These are phyloP conservation scores for Emericellopsis cladophorae DNA, from an alignment of 2,329 filamentous ascomycete genomes.

Conservation along the genomic window DNA sequence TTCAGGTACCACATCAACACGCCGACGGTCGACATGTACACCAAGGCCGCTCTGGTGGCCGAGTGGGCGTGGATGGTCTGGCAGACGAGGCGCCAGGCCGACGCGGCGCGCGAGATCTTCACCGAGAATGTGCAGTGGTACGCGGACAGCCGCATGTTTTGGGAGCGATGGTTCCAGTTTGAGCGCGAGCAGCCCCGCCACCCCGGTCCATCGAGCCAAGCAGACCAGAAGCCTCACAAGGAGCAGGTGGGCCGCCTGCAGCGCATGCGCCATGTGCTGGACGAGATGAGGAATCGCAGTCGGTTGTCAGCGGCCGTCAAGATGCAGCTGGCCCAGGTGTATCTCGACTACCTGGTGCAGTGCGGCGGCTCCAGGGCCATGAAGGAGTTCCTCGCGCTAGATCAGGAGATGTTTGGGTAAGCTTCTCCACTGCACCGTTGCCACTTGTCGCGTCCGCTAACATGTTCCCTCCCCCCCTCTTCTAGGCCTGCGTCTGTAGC, in stretches of 20 bases:
- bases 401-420: constrained; percentile 79
- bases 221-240: constrained; percentile 32
- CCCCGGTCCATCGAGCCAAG: too few relatives aligned
- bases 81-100: constrained; percentile 71
- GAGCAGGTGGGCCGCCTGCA: constrained; percentile 58
- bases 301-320: constrained; percentile 54
- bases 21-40: constrained; percentile 57
- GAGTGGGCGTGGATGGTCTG: constrained; percentile 82
- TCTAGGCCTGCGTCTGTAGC: constrained; percentile 33
- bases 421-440: constrained; percentile 12
- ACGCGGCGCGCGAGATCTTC: constrained; percentile 76
- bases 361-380: constrained; percentile 72
- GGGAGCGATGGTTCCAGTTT: constrained; percentile 79
- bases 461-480: neutral
- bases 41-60: constrained; percentile 76
- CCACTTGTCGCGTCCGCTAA: constrained; percentile 4
- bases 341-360: constrained; percentile 75
- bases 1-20: constrained; percentile 73
- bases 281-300: constrained; percentile 62
- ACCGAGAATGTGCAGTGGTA: constrained; percentile 74
- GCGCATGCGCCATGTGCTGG: constrained; percentile 53
- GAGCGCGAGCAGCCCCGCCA: constrained; percentile 59
- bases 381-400: constrained; percentile 72
- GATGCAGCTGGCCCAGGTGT: constrained; percentile 63
- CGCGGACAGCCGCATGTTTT: constrained; percentile 76